Evolutionary conservation across 345 rosid species (phyloP).

Genomic region (Adansonia digitata): DNA sequence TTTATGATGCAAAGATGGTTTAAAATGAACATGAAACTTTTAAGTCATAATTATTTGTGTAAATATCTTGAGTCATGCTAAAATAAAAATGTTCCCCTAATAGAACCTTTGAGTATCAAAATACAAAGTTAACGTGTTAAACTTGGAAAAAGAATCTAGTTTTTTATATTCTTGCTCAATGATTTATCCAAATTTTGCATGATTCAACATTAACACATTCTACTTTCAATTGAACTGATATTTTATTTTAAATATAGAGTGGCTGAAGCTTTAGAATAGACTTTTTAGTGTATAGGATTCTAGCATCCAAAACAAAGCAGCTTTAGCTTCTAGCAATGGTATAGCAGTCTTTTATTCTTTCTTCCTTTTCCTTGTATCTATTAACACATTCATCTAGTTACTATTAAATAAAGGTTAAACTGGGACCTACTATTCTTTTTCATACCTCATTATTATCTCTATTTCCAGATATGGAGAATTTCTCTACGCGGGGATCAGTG

Average conservation of each 20-base stretch:
- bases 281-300: not conserved
- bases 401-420: not conserved
- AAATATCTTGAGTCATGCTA: not conserved
- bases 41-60: not conserved
- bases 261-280: not conserved
- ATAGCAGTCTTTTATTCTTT: not conserved
- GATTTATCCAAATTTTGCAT: no score
- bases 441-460: not conserved
- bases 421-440: not conserved
- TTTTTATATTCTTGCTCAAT: no score
- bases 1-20: not conserved
- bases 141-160: no score
- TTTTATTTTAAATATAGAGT: not conserved
- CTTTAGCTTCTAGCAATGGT: not conserved
- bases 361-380: not conserved
- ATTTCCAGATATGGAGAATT: constrained; percentile 76
- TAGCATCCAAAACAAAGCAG: not conserved
- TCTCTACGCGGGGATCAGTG: constrained; percentile 60
- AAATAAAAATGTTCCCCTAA: no score
- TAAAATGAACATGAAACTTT: not conserved
- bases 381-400: not conserved
- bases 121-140: no score
- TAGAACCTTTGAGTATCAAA: no score
- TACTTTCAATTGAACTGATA: not conserved
- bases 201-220: no score